phyloP scores from a whole-genome alignment of 805 yeast species.

The Candida khao-thaluensis region DNA sequence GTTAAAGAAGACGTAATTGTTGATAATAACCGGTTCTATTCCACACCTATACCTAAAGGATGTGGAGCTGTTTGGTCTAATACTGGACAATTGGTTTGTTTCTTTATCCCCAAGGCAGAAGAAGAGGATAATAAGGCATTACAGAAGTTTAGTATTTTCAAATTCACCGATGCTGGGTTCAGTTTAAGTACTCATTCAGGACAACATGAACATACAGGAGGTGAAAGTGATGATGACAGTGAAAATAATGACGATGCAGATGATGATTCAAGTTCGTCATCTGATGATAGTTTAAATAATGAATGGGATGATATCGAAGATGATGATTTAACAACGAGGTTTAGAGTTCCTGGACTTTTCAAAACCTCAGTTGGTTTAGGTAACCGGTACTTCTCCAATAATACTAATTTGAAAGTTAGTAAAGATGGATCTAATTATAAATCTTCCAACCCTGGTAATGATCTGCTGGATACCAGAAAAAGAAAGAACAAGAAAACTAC shows the following conservation, averaged over 20 bases:
- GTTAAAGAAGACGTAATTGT: conserved; percentile 8
- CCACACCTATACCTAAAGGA: conserved; percentile 88
- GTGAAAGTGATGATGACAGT: conserved; percentile 16
- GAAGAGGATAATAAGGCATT: conserved; percentile 36
- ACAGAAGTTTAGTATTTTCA: conserved; percentile 47
- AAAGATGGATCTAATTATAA: conserved; percentile 32
- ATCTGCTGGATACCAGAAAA: conserved; percentile 17
- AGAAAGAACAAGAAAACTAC: conserved; percentile 26
- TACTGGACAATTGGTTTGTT: conserved; percentile 76
- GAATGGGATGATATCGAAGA: conserved; percentile 68
- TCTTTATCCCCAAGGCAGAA: conserved; percentile 57
- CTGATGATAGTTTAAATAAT: conserved; percentile 61
- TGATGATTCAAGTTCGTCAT: conserved; percentile 19
- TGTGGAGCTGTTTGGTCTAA: conserved; percentile 91
- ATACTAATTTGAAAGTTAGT: conserved; percentile 18
- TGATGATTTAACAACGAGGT: conserved; percentile 47
- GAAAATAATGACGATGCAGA: conserved; percentile 19
- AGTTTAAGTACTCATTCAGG: conserved; percentile 26
- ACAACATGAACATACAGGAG: conserved; percentile 15
- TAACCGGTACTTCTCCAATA: conserved; percentile 25
- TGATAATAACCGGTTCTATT: conserved; percentile 46
- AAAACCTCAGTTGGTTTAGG: conserved; percentile 42
- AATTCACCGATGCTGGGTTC: conserved; percentile 51
- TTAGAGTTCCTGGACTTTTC: conserved; percentile 53
- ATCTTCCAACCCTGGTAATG: conserved; percentile 38